A percentile compares a stretch with the other conserved stretches of the same genome.
phyloP scores from a whole-genome alignment of 257 asterid species.

The Paraleonurus japonicus region DNA sequence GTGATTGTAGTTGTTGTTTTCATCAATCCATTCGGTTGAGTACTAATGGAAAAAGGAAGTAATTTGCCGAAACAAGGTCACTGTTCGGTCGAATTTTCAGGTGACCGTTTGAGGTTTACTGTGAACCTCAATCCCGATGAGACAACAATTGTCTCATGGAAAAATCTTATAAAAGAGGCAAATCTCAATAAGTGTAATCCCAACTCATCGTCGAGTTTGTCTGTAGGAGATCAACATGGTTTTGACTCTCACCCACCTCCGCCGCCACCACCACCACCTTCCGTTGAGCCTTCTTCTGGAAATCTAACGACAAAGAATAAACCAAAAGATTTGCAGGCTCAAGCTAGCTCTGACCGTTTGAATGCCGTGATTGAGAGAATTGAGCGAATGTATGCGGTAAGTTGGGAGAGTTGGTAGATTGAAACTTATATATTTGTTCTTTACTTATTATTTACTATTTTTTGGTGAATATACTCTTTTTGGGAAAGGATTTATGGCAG shows the following conservation, averaged over 20 bases:
- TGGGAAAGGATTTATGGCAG: constrained; percentile 14
- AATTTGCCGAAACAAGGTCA: constrained; percentile 32
- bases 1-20: not conserved
- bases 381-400: constrained; percentile 86
- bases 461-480: not conserved
- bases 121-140: constrained; percentile 77
- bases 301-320: constrained; percentile 41
- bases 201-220: constrained; percentile 24
- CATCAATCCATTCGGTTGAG: not conserved
- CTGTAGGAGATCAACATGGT: not conserved
- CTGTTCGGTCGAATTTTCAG: constrained; percentile 43
- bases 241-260: constrained; percentile 28
- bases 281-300: constrained; percentile 26
- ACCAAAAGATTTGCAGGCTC: constrained; percentile 40
- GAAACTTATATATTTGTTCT: not conserved
- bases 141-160: constrained; percentile 94
- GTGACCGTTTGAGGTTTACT: constrained; percentile 64
- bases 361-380: constrained; percentile 77
- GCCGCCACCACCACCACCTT: constrained; percentile 21
- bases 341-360: constrained; percentile 59
- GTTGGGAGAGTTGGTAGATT: constrained; percentile 18
- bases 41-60: constrained; percentile 23
- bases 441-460: not conserved
- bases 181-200: constrained; percentile 30
- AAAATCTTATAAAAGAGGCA: constrained; percentile 73